phyloP scores from a whole-genome alignment of 2,329 filamentous ascomycete species.

The Herpomyces periplanetae region DNA sequence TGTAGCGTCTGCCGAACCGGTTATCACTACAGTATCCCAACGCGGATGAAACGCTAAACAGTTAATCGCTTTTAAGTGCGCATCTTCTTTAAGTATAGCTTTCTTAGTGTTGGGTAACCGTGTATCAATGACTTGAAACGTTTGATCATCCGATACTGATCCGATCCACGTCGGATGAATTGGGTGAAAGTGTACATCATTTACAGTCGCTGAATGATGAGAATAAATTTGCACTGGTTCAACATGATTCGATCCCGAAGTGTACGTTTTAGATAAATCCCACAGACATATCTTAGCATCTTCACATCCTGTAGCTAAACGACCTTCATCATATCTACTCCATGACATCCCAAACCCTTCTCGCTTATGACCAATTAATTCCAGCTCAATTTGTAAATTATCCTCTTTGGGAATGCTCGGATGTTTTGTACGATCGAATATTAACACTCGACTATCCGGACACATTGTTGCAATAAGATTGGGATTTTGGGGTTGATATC shows the following conservation, averaged over 20 bases:
- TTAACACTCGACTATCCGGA: constrained; percentile 45
- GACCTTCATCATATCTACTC: constrained; percentile 47
- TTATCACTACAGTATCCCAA: constrained; percentile 60
- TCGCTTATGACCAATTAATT: constrained; percentile 39
- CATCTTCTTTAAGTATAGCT: constrained; percentile 22
- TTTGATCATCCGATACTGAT: constrained; percentile 75
- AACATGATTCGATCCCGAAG: constrained; percentile 9
- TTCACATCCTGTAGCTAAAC: constrained; percentile 58
- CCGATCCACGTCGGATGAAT: constrained; percentile 38
- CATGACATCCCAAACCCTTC: constrained; percentile 80
- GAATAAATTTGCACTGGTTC: constrained; percentile 35
- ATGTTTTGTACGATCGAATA: constrained; percentile 90
- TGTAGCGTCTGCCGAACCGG: constrained; percentile 74
- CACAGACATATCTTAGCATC: constrained; percentile 70
- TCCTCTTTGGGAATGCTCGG: constrained; percentile 22
- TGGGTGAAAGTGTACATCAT: constrained; percentile 84
- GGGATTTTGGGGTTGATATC: constrained; percentile 87
- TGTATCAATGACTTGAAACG: constrained; percentile 63
- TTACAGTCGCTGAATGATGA: constrained; percentile 63
- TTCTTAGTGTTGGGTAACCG: constrained; percentile 17
- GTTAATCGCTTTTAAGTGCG: constrained; percentile 75
- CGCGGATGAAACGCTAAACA: constrained; percentile 75
- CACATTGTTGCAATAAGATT: constrained; percentile 83
- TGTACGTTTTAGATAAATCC: constrained; percentile 11
- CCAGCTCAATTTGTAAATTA: constrained; percentile 38